Conservation (phyloP, 306 rosid genomes). For the Quercus variabilis region DNA sequence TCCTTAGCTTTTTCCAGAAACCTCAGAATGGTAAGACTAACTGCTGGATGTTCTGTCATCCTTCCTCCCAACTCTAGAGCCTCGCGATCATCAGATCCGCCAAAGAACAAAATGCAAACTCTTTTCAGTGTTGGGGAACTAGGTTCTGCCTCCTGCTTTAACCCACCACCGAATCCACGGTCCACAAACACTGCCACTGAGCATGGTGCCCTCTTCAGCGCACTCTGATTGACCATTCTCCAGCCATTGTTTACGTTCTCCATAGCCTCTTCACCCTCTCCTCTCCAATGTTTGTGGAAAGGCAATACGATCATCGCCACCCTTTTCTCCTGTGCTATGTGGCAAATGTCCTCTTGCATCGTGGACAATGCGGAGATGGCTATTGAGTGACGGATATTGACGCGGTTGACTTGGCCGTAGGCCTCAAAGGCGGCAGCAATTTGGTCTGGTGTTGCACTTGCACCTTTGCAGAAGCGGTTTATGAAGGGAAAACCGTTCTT, state of each 20-base stretch:
- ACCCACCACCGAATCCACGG: constrained; percentile 1
- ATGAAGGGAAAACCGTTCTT: constrained; percentile 34
- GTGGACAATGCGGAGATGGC: constrained; percentile 28
- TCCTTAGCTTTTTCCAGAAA: constrained; percentile 5
- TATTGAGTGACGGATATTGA: constrained; percentile 22
- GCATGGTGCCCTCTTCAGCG: constrained; percentile 29
- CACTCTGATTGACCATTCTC: constrained; percentile 45
- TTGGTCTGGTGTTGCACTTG: constrained; percentile 14
- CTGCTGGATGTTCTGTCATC: constrained; percentile 36
- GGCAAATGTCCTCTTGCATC: constrained; percentile 44
- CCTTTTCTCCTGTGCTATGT: constrained; percentile 29
- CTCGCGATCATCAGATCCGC: constrained; percentile 41
- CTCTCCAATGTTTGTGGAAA: constrained; percentile 30
- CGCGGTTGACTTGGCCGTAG: constrained; percentile 14
- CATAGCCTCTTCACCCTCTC: constrained; percentile 7
- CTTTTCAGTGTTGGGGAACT: neutral
- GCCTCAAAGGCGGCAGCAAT: constrained; percentile 30
- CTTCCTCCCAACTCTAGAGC: constrained; percentile 35
- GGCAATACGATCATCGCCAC: constrained; percentile 34
- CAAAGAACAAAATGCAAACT: constrained; percentile 32
- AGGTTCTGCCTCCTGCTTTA: neutral
- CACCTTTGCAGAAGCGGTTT: constrained; percentile 17
- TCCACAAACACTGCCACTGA: constrained; percentile 30
- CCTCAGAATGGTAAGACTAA: constrained; percentile 18
- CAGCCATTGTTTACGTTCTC: constrained; percentile 23